Conservation (phyloP, 805 yeast species). For the Kazachstania kunashirensis region DNA sequence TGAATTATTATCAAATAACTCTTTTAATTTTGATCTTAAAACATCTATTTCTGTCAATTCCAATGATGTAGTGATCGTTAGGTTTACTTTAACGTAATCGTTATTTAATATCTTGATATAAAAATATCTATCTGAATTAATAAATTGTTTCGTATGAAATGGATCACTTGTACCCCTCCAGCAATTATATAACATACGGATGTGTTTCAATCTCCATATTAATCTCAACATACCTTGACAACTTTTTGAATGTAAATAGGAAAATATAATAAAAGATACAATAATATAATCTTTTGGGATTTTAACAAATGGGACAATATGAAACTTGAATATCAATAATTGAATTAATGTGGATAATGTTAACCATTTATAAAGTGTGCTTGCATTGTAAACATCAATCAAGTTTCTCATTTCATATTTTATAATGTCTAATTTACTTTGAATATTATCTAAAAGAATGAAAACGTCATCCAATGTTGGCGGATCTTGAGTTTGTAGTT, state of each 20-base stretch:
- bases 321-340: slow-evolving; percentile 8
- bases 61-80: background rate
- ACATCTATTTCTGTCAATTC: background rate
- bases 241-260: slow-evolving; percentile 22
- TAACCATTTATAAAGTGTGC: slow-evolving; percentile 1
- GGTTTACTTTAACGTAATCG: background rate
- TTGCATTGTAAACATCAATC: background rate
- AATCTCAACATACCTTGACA: slow-evolving; percentile 21
- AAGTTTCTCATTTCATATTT: slow-evolving; percentile 10
- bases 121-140: background rate
- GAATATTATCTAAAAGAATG: slow-evolving; percentile 17
- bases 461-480: slow-evolving; percentile 29
- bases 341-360: slow-evolving; percentile 17
- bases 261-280: slow-evolving; percentile 4
- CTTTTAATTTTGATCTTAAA: background rate
- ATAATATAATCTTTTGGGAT: slow-evolving; percentile 10
- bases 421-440: slow-evolving; percentile 18
- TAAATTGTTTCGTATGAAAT: background rate
- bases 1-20: background rate
- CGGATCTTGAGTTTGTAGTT: slow-evolving; percentile 18
- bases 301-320: slow-evolving; percentile 1
- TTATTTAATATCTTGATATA: background rate
- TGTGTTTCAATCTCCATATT: slow-evolving; percentile 19
- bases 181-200: slow-evolving; percentile 13
- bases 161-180: background rate